phyloP scores from a whole-genome alignment of 331 rosid genomes.

The Acacia concinna region DNA sequence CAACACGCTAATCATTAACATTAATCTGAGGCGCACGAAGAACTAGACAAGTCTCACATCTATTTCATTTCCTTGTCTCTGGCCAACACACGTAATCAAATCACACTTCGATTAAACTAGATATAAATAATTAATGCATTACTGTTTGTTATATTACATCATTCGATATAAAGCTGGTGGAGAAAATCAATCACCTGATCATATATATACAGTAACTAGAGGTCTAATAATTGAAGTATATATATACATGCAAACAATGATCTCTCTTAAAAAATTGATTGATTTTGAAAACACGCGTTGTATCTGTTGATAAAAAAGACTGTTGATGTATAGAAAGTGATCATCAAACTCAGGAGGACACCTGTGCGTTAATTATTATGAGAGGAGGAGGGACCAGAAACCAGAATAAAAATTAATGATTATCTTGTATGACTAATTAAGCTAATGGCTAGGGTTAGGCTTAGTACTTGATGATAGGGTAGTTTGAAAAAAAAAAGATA shows the following conservation, averaged over 20 bases:
- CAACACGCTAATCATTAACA: constrained; percentile 21
- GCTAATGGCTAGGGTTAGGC: neutral
- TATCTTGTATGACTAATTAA: neutral
- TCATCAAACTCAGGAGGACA: neutral
- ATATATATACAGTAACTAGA: neutral
- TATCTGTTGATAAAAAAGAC: too few species aligned
- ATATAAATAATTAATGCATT: neutral
- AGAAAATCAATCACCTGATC: neutral
- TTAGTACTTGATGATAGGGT: constrained; percentile 16
- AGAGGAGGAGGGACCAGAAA: neutral
- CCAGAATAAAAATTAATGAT: neutral
- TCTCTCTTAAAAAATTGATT: neutral
- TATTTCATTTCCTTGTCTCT: neutral
- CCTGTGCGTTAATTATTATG: neutral
- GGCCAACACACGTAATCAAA: constrained; percentile 1
- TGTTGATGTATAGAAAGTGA: neutral
- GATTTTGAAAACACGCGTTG: neutral
- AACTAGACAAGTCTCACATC: neutral
- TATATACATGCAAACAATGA: too few species aligned
- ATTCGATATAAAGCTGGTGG: neutral
- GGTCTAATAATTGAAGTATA: neutral
- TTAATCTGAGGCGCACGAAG: neutral
- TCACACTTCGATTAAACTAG: neutral
- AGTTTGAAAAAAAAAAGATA: constrained; percentile 35
- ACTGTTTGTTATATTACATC: neutral